Evolutionary conservation across 1,284 basidiomycete species (phyloP).

Genomic region (Exobasidium rhododendri): DNA sequence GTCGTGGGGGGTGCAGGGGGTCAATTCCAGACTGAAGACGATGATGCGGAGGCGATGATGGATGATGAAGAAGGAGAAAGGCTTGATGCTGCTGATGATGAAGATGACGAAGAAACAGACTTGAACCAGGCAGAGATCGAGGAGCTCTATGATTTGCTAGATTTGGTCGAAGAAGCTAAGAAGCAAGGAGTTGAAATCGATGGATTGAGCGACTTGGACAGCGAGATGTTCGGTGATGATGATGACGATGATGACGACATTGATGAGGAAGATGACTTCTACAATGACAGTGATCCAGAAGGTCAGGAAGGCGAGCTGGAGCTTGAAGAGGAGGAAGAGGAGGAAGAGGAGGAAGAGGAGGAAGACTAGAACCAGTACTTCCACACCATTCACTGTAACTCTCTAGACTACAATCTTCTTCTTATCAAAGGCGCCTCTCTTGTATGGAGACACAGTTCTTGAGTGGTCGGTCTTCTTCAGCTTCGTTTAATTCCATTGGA

Average conservation of each 20-base stretch:
- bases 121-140: conserved; percentile 26
- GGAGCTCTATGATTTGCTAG: conserved; percentile 31
- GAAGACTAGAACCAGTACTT: not conserved
- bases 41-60: conserved; percentile 12
- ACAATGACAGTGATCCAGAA: not conserved
- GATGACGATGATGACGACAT: conserved; percentile 7
- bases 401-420: too few relatives aligned
- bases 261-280: not conserved
- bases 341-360: conserved; percentile 12
- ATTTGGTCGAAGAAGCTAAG: conserved; percentile 32
- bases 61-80: conserved; percentile 15
- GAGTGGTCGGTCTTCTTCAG: too few relatives aligned
- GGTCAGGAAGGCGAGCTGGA: not conserved
- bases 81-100: conserved; percentile 26
- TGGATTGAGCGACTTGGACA: conserved; percentile 16
- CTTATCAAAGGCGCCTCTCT: too few relatives aligned
- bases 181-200: conserved; percentile 27
- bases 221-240: conserved; percentile 8
- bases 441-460: too few relatives aligned
- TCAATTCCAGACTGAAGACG: not conserved
- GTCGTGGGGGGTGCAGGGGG: conserved; percentile 31
- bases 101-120: conserved; percentile 18
- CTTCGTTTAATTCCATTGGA: not conserved
- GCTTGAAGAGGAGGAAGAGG: not conserved
- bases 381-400: too few relatives aligned